Conservation (phyloP, 352 stramenopile genomes). For the Pythium aphanidermatum region DNA sequence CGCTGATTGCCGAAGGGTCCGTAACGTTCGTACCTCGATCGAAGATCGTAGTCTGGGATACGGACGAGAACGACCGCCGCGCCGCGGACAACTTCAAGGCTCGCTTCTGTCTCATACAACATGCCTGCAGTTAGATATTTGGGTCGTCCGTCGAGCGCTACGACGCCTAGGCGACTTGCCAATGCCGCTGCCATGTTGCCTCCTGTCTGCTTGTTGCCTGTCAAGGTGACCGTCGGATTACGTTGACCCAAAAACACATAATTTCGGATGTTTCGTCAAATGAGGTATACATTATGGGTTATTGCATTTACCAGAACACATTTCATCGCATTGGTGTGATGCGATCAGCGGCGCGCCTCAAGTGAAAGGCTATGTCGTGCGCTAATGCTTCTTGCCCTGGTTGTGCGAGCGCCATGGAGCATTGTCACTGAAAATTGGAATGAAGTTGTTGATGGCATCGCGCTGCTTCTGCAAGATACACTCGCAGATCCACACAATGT, state of each 20-base stretch:
- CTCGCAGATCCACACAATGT: slow-evolving; percentile 99
- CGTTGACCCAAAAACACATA: slow-evolving; percentile 5
- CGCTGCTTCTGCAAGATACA: slow-evolving; percentile 99
- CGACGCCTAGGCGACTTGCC: neutral
- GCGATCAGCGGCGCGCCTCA: too few species aligned
- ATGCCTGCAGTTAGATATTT: neutral
- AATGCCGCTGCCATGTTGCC: neutral
- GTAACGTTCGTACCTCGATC: slow-evolving; percentile 47
- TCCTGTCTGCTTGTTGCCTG: slow-evolving; percentile 4
- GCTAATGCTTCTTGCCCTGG: slow-evolving; percentile 55
- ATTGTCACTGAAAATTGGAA: slow-evolving; percentile 96
- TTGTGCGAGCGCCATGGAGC: slow-evolving; percentile 86
- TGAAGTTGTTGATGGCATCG: slow-evolving; percentile 99
- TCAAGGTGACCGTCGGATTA: neutral
- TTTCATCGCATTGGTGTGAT: too few species aligned
- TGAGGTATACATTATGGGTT: too few species aligned
- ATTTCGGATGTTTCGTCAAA: too few species aligned
- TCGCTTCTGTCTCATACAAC: too few species aligned
- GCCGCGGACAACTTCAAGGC: slow-evolving; percentile 1
- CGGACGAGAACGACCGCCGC: slow-evolving; percentile 40
- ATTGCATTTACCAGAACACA: too few species aligned
- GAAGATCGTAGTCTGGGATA: slow-evolving; percentile 53
- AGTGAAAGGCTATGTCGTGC: too few species aligned
- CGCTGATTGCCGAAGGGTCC: too few species aligned
- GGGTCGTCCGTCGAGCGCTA: neutral